Percentiles rank a stretch among this genome's conserved stretches.
Conservation (phyloP, 805 yeast genomes). For the Alloascoidea hylecoeti region DNA sequence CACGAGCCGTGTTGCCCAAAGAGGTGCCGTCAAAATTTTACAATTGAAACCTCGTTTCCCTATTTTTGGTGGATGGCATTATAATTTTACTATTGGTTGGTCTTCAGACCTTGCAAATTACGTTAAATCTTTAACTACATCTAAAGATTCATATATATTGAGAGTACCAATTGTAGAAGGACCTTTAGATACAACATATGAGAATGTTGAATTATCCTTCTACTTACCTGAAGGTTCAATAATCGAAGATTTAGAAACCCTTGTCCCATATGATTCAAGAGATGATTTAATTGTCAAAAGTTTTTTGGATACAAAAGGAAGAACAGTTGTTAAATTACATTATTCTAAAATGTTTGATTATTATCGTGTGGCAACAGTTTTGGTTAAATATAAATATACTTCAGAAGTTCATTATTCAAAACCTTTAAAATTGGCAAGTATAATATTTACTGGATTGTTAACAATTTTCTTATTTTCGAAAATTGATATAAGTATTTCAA, state of each 20-base stretch:
- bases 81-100: conserved; percentile 96
- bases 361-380: conserved; percentile 1
- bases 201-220: conserved; percentile 40
- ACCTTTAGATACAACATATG: conserved; percentile 57
- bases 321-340: background rate
- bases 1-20: conserved; percentile 33
- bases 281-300: background rate
- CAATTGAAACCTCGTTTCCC: conserved; percentile 81
- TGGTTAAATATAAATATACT: background rate
- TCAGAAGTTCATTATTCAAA: background rate
- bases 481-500: background rate
- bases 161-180: conserved; percentile 65
- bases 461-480: background rate
- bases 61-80: conserved; percentile 92
- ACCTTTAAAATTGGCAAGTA: background rate
- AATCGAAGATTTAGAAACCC: conserved; percentile 11
- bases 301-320: background rate
- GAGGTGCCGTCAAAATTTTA: conserved; percentile 23
- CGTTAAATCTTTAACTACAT: conserved; percentile 25
- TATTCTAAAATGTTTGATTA: background rate
- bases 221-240: conserved; percentile 83
- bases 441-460: background rate
- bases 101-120: conserved; percentile 40
- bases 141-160: conserved; percentile 37
- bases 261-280: background rate